Percentiles rank a stretch among this genome's conserved stretches.
Evolutionary conservation across 345 rosid species (phyloP).

Genomic region (Euphorbia pulcherrima): DNA sequence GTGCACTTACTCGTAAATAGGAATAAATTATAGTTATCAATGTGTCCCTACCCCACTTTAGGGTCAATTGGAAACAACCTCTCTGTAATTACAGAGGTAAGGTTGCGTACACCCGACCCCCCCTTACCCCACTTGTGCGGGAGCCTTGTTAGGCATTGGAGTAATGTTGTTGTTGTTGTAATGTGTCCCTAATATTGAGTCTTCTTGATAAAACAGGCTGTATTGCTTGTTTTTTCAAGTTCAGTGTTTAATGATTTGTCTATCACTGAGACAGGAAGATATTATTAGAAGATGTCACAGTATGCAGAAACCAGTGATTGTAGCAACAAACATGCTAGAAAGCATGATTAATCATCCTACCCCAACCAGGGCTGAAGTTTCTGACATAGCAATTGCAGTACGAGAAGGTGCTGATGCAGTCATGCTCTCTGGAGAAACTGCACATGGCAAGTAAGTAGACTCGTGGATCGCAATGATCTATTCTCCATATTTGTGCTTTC

Average conservation of each 20-base stretch:
- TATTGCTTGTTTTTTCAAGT: not conserved
- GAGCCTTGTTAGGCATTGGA: no score
- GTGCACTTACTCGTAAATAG: no score
- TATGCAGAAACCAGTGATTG: slow-evolving; percentile 90
- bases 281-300: slow-evolving; percentile 80
- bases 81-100: no score
- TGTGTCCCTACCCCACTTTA: no score
- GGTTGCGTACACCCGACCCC: no score
- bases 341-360: slow-evolving; percentile 98
- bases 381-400: slow-evolving; percentile 93
- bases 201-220: not conserved
- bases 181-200: not conserved
- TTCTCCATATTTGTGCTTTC: not conserved
- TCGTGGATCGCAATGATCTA: not conserved
- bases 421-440: slow-evolving; percentile 99
- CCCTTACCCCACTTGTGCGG: no score
- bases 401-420: slow-evolving; percentile 93
- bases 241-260: not conserved
- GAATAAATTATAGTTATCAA: no score
- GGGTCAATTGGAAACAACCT: no score
- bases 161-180: no score
- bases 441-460: slow-evolving; percentile 82
- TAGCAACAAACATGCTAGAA: slow-evolving; percentile 96
- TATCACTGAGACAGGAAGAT: slow-evolving; percentile 58
- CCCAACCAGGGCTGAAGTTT: slow-evolving; percentile 98